Conservation (phyloP, 345 rosid genomes). For the Cardamine occulta region DNA sequence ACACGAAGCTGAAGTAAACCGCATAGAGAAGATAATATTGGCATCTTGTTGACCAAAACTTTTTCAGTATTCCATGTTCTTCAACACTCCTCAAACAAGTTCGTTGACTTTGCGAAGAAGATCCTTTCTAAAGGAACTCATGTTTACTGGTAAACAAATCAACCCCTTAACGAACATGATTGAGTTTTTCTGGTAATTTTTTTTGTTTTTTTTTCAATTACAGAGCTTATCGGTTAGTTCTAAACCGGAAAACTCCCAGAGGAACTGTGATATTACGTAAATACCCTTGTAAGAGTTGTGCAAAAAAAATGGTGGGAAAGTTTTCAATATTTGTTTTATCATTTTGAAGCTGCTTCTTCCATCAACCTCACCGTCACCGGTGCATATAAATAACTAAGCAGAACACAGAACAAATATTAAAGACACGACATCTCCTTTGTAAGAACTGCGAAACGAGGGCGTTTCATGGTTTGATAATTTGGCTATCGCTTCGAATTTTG, state of each 20-base stretch:
- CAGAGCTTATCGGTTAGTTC: constrained; percentile 17
- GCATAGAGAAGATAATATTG: neutral
- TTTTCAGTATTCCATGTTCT: neutral
- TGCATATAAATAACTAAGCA: constrained; percentile 12
- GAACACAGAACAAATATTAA: neutral
- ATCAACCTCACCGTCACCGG: constrained; percentile 35
- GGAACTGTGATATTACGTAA: constrained; percentile 5
- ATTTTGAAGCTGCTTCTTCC: constrained; percentile 29
- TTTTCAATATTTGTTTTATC: constrained; percentile 18
- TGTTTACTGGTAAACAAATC: neutral
- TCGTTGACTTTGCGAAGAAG: neutral
- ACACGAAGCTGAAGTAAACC: neutral
- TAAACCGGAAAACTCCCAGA: constrained; percentile 8
- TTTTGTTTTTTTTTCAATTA: neutral
- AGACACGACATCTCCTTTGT: neutral
- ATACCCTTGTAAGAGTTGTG: constrained; percentile 22
- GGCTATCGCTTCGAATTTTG: neutral
- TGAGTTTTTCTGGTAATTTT: neutral
- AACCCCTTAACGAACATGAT: neutral
- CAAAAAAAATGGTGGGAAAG: constrained; percentile 43
- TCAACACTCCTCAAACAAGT: neutral
- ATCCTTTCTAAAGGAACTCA: neutral
- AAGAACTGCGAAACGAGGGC: neutral
- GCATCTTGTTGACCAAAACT: neutral
- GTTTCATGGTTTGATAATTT: neutral